Conservation (phyloP, 768 basidiomycete genomes). For the Ramaria sp. region DNA sequence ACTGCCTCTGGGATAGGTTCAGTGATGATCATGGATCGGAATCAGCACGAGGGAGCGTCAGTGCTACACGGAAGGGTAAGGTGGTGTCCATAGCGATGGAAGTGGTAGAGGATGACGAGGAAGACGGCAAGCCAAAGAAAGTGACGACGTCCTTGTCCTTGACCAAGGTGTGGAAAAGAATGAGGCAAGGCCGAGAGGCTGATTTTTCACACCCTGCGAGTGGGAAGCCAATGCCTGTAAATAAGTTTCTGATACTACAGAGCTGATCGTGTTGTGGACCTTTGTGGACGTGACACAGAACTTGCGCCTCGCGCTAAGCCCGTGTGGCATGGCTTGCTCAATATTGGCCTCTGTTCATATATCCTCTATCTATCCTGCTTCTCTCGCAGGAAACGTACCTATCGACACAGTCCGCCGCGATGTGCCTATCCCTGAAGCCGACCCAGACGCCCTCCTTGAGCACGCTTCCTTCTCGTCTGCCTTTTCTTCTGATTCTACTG, state of each 20-base stretch:
- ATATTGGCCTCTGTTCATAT: constrained; percentile 8
- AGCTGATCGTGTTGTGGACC: constrained; percentile 9
- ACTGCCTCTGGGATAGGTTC: constrained; percentile 82
- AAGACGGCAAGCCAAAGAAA: constrained; percentile 33
- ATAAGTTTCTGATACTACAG: constrained; percentile 28
- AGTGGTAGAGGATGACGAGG: constrained; percentile 12
- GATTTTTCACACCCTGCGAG: constrained; percentile 42
- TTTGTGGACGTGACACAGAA: constrained; percentile 2
- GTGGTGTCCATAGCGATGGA: constrained; percentile 16
- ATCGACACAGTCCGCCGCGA: constrained; percentile 44
- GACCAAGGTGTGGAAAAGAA: constrained; percentile 44
- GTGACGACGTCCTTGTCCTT: constrained; percentile 25
- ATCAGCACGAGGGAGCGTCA: constrained; percentile 7
- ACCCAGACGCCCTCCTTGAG: constrained; percentile 42
- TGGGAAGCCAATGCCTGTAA: constrained; percentile 45
- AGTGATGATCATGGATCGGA: constrained; percentile 47
- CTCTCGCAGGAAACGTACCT: background rate
- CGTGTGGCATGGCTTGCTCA: constrained; percentile 4
- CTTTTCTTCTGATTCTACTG: constrained; percentile 45
- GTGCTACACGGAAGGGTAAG: constrained; percentile 4
- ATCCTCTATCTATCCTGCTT: constrained; percentile 4
- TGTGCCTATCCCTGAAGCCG: constrained; percentile 34
- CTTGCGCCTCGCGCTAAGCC: background rate
- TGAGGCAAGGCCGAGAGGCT: constrained; percentile 54
- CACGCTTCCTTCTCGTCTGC: constrained; percentile 61